Evolutionary conservation across 2,329 filamentous ascomycete genomes (phyloP).

Genomic region (Hymenoscyphus linearis): DNA sequence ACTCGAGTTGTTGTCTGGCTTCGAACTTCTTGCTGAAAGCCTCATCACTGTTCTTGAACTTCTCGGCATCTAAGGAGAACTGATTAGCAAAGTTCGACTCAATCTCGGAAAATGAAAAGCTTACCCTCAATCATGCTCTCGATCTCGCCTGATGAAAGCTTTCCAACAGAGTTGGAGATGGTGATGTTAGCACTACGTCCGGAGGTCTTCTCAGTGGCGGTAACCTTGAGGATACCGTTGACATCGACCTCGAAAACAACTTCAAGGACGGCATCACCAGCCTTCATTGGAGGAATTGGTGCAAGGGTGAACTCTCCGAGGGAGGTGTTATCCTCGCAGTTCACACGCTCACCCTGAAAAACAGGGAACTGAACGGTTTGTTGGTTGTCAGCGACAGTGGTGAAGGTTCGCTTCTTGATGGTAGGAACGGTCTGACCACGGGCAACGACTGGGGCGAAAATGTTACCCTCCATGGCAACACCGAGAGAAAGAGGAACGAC

Average conservation of each 20-base stretch:
- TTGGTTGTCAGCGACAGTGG: constrained; percentile 55
- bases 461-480: constrained; percentile 99
- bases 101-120: constrained; percentile 21
- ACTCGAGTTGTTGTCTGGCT: constrained; percentile 98
- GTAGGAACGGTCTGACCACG: constrained; percentile 72
- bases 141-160: constrained; percentile 90
- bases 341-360: constrained; percentile 93
- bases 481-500: constrained; percentile 94
- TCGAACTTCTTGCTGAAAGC: constrained; percentile 99
- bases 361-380: constrained; percentile 87
- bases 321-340: constrained; percentile 97
- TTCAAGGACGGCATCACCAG: constrained; percentile 94
- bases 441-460: constrained; percentile 89
- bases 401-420: constrained; percentile 60
- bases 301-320: constrained; percentile 95
- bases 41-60: constrained; percentile 98
- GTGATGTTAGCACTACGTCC: constrained; percentile 99
- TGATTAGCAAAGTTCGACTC: constrained; percentile 16
- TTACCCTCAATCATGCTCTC: constrained; percentile 92
- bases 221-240: constrained; percentile 99
- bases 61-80: constrained; percentile 66
- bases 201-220: constrained; percentile 97
- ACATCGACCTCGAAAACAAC: constrained; percentile 99
- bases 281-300: constrained; percentile 70
- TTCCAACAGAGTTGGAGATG: constrained; percentile 98